Evolutionary conservation across 2,329 filamentous ascomycete species (phyloP).

Genomic region (Onygena corvina): DNA sequence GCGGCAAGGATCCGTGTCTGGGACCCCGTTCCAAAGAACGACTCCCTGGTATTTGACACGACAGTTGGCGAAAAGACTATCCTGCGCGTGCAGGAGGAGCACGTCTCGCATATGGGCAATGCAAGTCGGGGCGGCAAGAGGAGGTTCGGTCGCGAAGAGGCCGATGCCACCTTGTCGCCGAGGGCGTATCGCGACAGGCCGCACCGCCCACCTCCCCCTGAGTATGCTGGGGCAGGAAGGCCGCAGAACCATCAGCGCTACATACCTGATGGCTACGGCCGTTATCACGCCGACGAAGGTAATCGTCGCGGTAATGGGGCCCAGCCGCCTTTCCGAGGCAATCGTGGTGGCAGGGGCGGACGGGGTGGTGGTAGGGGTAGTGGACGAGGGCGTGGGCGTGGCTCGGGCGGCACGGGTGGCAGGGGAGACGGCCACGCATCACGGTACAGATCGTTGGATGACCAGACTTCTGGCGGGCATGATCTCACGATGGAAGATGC

Average conservation of each 20-base stretch:
- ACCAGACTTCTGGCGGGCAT: conserved; percentile 30
- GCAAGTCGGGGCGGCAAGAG: conserved; percentile 34
- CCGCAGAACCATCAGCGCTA: conserved; percentile 21
- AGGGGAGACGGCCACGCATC: conserved; percentile 34
- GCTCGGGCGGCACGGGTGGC: conserved; percentile 38
- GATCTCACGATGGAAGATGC: conserved; percentile 26
- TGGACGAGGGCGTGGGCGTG: conserved; percentile 30
- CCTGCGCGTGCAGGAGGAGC: conserved; percentile 65
- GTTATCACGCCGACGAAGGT: conserved; percentile 34
- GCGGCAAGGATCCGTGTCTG: conserved; percentile 72
- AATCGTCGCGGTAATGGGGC: conserved; percentile 24
- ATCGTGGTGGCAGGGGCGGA: conserved; percentile 30
- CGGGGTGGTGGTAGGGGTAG: conserved; percentile 35
- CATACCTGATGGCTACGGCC: conserved; percentile 21
- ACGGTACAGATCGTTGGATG: conserved; percentile 56
- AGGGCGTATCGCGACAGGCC: conserved; percentile 20
- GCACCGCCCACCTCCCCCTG: conserved; percentile 21
- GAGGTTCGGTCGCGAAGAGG: conserved; percentile 42
- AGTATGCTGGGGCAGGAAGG: conserved; percentile 17
- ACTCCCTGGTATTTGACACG: conserved; percentile 66
- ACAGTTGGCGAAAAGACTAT: conserved; percentile 77
- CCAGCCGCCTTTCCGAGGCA: conserved; percentile 17
- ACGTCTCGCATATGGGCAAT: conserved; percentile 45
- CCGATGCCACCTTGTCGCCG: conserved; percentile 23
- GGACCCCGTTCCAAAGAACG: conserved; percentile 60